Evolutionary conservation across 2,329 filamentous ascomycete genomes (phyloP).

Genomic region (Taxawa tesnikishii): DNA sequence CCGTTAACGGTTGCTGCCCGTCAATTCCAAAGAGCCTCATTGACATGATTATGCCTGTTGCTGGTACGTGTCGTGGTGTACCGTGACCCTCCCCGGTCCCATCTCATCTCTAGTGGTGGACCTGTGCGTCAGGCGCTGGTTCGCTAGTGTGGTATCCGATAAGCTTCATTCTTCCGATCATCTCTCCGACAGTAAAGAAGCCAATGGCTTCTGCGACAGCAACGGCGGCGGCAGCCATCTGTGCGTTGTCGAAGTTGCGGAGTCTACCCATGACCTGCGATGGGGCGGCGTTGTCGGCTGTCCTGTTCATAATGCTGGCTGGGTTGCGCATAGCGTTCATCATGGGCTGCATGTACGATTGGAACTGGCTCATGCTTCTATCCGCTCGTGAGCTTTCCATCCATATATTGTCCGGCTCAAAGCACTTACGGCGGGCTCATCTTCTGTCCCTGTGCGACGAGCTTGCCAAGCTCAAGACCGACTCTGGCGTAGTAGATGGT

Average conservation of each 20-base stretch:
- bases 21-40: too few species aligned
- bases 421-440: slow-evolving; percentile 86
- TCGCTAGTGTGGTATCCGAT: slow-evolving; percentile 71
- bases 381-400: slow-evolving; percentile 8
- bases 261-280: slow-evolving; percentile 42
- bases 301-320: slow-evolving; percentile 38
- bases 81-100: too few species aligned
- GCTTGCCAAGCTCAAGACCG: slow-evolving; percentile 72
- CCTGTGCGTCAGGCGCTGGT: slow-evolving; percentile 6
- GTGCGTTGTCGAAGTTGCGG: slow-evolving; percentile 58
- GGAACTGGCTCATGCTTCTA: slow-evolving; percentile 67
- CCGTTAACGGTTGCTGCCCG: too few species aligned
- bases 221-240: slow-evolving; percentile 63
- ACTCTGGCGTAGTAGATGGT: slow-evolving; percentile 89
- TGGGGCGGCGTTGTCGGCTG: slow-evolving; percentile 39
- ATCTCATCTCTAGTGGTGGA: slow-evolving; percentile 8
- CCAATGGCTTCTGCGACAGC: slow-evolving; percentile 77
- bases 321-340: slow-evolving; percentile 63
- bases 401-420: background rate
- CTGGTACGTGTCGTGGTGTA: too few species aligned
- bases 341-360: slow-evolving; percentile 70
- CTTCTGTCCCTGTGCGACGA: slow-evolving; percentile 77
- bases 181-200: slow-evolving; percentile 97
- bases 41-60: too few species aligned
- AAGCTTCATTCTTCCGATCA: slow-evolving; percentile 89